Percentiles rank a stretch among this genome's conserved stretches.
Conservation (phyloP, 148 eudicot genomes). For the Agrostemma githago region DNA sequence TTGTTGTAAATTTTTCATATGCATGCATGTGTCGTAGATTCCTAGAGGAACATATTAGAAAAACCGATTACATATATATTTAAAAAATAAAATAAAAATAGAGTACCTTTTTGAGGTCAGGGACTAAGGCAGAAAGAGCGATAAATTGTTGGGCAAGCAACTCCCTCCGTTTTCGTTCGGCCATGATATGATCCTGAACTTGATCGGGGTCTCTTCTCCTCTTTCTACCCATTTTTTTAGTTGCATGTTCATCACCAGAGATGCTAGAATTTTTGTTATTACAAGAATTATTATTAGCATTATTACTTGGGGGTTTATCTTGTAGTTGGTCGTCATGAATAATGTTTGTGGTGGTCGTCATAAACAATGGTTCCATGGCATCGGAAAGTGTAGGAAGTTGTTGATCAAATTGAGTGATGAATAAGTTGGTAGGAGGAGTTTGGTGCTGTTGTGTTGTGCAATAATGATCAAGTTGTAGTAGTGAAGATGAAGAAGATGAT, state of each 20-base stretch:
- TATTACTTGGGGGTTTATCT: not conserved
- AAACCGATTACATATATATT: no score
- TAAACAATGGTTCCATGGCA: not conserved
- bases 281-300: no score
- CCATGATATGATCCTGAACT: slow-evolving; percentile 26
- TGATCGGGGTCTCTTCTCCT: slow-evolving; percentile 25
- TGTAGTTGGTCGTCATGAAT: not conserved
- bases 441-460: not conserved
- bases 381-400: not conserved
- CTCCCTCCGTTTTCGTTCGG: slow-evolving; percentile 30
- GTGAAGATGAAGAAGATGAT: not conserved
- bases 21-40: no score
- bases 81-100: no score
- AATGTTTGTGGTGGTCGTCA: not conserved
- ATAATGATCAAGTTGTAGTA: not conserved
- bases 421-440: not conserved
- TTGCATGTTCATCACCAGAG: not conserved
- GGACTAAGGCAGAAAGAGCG: slow-evolving; percentile 32
- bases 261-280: not conserved
- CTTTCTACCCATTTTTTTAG: slow-evolving; percentile 3
- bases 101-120: slow-evolving; percentile 33
- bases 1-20: no score
- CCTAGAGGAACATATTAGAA: no score
- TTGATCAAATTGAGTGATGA: not conserved
- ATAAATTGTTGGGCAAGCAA: slow-evolving; percentile 24